Evolutionary conservation across 495 filamentous ascomycete genomes (phyloP).

Genomic region (Aspergillus heteromorphus): DNA sequence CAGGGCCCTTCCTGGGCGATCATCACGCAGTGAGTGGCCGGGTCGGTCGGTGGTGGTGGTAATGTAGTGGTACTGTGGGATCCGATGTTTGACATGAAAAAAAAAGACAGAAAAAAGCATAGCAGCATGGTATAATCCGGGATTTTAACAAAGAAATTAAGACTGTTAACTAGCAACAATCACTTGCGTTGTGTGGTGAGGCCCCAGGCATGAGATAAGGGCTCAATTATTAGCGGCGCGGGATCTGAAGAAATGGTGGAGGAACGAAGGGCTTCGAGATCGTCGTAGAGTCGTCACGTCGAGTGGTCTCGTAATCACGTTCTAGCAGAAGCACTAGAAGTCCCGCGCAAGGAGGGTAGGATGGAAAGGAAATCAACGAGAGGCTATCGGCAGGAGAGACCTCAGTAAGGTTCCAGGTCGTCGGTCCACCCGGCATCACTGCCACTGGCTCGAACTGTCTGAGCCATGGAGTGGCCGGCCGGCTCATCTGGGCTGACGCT

Average conservation of each 20-base stretch:
- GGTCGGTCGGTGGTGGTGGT: not conserved
- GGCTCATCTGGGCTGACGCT: conserved; percentile 42
- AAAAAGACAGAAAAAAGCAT: conserved; percentile 1
- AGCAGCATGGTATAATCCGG: conserved; percentile 15
- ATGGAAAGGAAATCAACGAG: conserved; percentile 6
- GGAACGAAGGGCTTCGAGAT: conserved; percentile 6
- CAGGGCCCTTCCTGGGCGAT: not conserved
- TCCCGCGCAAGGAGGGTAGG: conserved; percentile 11
- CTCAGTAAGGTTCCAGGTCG: conserved; percentile 42
- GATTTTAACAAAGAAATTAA: conserved; percentile 23
- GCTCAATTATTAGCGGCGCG: conserved; percentile 10
- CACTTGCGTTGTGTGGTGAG: not conserved
- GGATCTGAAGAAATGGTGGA: not conserved
- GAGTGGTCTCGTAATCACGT: conserved; percentile 19
- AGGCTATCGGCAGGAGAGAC: not conserved
- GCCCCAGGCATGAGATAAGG: not conserved
- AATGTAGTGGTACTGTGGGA: not conserved
- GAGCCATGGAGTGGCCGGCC: conserved; percentile 24
- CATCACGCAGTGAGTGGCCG: not conserved
- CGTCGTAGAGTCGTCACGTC: conserved; percentile 19
- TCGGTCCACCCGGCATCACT: conserved; percentile 50
- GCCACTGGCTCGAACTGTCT: conserved; percentile 38
- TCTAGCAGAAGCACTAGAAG: conserved; percentile 5
- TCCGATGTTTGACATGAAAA: conserved; percentile 1
- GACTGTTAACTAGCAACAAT: conserved; percentile 6